Evolutionary conservation across 805 yeast species (phyloP).

Genomic region (Starmerella vaccinii): DNA sequence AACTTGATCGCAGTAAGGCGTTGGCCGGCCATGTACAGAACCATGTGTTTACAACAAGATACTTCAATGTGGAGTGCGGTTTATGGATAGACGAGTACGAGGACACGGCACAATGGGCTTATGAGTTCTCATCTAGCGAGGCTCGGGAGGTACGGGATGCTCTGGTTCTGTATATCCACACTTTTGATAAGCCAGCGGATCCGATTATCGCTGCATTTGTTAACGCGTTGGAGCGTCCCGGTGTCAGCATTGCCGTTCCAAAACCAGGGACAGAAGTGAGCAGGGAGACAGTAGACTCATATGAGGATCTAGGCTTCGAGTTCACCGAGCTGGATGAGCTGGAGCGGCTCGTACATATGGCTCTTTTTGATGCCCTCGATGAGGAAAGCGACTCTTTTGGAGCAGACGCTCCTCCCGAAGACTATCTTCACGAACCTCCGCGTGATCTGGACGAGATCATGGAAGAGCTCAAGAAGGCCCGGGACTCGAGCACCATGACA

Average conservation of each 20-base stretch:
- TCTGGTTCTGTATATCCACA: conserved; percentile 31
- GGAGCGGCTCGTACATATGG: conserved; percentile 17
- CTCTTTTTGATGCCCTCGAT: conserved; percentile 13
- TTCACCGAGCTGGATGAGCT: conserved; percentile 27
- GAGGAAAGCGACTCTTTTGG: conserved; percentile 3
- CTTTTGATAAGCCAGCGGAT: conserved; percentile 12
- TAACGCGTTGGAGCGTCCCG: conserved; percentile 24
- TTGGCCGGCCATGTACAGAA: conserved; percentile 27
- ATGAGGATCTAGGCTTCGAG: conserved; percentile 22
- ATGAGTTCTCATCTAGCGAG: conserved; percentile 27
- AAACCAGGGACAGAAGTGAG: conserved; percentile 10
- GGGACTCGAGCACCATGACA: conserved; percentile 22
- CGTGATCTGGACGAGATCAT: conserved; percentile 28
- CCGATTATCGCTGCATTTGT: conserved; percentile 20
- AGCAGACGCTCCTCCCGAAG: neutral
- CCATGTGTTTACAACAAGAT: conserved; percentile 27
- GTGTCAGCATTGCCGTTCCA: conserved; percentile 25
- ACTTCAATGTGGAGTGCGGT: conserved; percentile 31
- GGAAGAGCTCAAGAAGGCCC: conserved; percentile 25
- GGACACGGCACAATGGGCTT: conserved; percentile 27
- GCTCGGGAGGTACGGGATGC: conserved; percentile 34
- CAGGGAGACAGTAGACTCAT: neutral
- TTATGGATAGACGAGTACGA: conserved; percentile 33
- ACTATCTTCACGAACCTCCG: neutral
- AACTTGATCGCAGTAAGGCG: neutral